phyloP scores from a whole-genome alignment of 352 stramenopile genomes.

The Globisporangium solare region DNA sequence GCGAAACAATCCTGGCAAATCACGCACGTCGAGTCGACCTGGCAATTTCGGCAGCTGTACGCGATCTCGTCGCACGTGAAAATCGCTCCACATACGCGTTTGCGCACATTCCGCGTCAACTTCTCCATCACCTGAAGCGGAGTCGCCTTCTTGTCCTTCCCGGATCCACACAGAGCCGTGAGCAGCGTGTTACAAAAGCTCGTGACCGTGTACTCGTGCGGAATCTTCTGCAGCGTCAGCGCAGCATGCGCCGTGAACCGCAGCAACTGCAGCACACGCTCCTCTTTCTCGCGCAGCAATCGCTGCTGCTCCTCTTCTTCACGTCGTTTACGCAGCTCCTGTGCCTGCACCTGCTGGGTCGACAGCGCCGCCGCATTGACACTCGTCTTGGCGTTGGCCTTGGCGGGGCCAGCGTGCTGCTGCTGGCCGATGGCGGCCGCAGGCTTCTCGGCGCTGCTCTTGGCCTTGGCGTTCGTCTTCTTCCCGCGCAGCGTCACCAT shows the following conservation, averaged over 20 bases:
- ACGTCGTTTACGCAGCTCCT: constrained; percentile 20
- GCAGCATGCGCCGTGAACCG: constrained; percentile 42
- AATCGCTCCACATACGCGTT: constrained; percentile 79
- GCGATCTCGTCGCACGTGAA: constrained; percentile 84
- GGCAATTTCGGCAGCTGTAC: constrained; percentile 86
- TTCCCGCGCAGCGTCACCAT: constrained; percentile 76
- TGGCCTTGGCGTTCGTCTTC: constrained; percentile 63
- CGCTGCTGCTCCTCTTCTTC: constrained; percentile 26
- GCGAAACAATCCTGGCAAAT: constrained; percentile 87
- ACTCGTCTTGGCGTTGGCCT: constrained; percentile 16
- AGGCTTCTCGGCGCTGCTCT: constrained; percentile 49
- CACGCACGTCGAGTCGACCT: constrained; percentile 80
- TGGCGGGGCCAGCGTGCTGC: too few relatives aligned
- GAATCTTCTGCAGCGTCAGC: constrained; percentile 22
- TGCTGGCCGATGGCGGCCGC: constrained; percentile 16
- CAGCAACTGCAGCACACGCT: constrained; percentile 39
- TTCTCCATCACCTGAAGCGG: constrained; percentile 61
- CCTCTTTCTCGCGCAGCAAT: constrained; percentile 30
- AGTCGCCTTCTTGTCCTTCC: constrained; percentile 43
- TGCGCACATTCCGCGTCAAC: constrained; percentile 51
- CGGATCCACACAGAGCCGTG: constrained; percentile 36
- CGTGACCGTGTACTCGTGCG: constrained; percentile 15
- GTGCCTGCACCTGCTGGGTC: constrained; percentile 16
- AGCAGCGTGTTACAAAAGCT: constrained; percentile 47
- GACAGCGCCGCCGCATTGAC: constrained; percentile 9